These are phyloP conservation scores for Ilyonectria sp. DNA, from an alignment of 2,329 filamentous ascomycete species.

Conservation along the genomic window DNA sequence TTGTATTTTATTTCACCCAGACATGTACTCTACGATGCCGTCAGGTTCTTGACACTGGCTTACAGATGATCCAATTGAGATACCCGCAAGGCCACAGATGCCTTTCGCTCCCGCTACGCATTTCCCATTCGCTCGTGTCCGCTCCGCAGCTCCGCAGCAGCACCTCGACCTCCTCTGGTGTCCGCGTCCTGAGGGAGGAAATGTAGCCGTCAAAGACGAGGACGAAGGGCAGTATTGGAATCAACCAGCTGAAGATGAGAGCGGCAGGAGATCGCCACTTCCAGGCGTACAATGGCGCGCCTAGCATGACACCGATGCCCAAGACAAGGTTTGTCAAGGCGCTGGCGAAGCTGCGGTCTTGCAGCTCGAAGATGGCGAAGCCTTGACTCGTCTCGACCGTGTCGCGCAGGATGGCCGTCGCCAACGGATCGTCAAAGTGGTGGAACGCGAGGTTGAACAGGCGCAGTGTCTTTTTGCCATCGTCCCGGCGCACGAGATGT, in stretches of 20 bases:
- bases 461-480: constrained; percentile 71
- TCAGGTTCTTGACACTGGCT: constrained; percentile 49
- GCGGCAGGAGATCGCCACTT: constrained; percentile 67
- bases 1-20: constrained; percentile 7
- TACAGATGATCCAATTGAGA: constrained; percentile 67
- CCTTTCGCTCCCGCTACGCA: constrained; percentile 62
- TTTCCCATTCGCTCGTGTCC: constrained; percentile 61
- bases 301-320: constrained; percentile 65
- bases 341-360: constrained; percentile 72
- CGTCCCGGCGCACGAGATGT: constrained; percentile 58
- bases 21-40: constrained; percentile 21
- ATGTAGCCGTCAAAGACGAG: constrained; percentile 79
- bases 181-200: constrained; percentile 77
- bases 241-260: constrained; percentile 75
- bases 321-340: constrained; percentile 68
- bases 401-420: constrained; percentile 73
- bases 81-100: constrained; percentile 68
- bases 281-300: constrained; percentile 68
- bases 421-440: constrained; percentile 79
- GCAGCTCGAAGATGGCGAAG: constrained; percentile 83
- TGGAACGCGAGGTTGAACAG: constrained; percentile 84
- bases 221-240: constrained; percentile 78
- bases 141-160: constrained; percentile 70
- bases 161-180: constrained; percentile 73
- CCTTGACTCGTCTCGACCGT: constrained; percentile 76